phyloP scores from a whole-genome alignment of 2,329 filamentous ascomycete genomes.

The Arthrinium phaeospermum region DNA sequence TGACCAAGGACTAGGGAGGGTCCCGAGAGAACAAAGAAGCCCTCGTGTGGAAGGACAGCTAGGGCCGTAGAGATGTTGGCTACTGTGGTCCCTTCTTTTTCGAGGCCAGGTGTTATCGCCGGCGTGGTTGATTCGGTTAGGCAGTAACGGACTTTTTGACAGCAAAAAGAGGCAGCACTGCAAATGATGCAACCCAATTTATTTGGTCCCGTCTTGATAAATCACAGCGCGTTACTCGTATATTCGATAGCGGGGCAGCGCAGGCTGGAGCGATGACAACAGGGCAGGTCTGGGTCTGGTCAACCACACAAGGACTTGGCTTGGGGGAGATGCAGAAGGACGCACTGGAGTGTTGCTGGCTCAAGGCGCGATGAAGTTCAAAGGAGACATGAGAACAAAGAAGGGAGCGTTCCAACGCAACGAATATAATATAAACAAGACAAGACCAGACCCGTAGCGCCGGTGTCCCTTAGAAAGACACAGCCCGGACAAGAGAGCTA shows the following conservation, averaged over 20 bases:
- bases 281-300: background rate
- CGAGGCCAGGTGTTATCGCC: slow-evolving; percentile 14
- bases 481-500: background rate
- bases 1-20: background rate
- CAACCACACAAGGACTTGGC: background rate
- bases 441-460: background rate
- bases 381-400: background rate
- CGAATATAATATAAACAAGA: background rate
- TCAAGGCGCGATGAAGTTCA: background rate
- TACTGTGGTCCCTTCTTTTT: background rate
- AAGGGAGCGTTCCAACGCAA: background rate
- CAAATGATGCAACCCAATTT: slow-evolving; percentile 19
- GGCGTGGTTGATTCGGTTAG: slow-evolving; percentile 14
- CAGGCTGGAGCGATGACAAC: background rate
- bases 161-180: background rate
- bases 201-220: slow-evolving; percentile 8
- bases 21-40: background rate
- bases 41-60: background rate
- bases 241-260: slow-evolving; percentile 11
- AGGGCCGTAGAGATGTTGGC: background rate
- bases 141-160: slow-evolving; percentile 15
- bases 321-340: background rate
- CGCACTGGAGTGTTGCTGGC: background rate
- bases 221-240: background rate
- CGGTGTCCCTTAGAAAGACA: slow-evolving; percentile 7